Conservation (phyloP, 163 green algal species). For the Scenedesmus sp. region DNA sequence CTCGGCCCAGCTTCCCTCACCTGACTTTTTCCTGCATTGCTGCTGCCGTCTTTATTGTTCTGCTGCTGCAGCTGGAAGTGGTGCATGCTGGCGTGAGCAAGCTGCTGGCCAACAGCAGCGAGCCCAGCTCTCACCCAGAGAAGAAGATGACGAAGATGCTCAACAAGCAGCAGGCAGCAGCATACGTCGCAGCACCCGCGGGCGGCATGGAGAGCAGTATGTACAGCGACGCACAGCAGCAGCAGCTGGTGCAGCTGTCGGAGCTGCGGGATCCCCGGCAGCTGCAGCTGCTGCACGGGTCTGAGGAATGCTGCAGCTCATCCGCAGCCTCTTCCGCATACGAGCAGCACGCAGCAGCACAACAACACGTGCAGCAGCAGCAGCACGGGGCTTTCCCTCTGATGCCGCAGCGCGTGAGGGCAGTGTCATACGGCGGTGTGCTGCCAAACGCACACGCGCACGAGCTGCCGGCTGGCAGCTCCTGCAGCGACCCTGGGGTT, state of each 20-base stretch:
- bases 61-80: slow-evolving; percentile 35
- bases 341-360: not conserved
- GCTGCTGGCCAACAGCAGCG: slow-evolving; percentile 26
- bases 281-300: slow-evolving; percentile 11
- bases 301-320: not conserved
- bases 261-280: not conserved
- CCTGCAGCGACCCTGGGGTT: not conserved
- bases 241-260: slow-evolving; percentile 23
- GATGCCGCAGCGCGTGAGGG: not conserved
- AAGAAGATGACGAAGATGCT: slow-evolving; percentile 34
- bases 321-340: not conserved
- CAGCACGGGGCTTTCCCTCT: not conserved
- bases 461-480: not conserved
- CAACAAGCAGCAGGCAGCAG: slow-evolving; percentile 25
- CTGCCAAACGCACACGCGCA: not conserved
- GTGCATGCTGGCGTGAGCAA: slow-evolving; percentile 39
- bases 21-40: not conserved
- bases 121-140: not conserved
- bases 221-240: not conserved
- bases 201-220: not conserved
- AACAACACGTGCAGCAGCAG: not conserved
- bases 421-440: slow-evolving; percentile 4
- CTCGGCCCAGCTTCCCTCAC: not conserved
- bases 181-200: slow-evolving; percentile 33
- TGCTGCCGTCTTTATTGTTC: slow-evolving; percentile 1